A percentile compares a stretch with the other conserved stretches of the same genome.
These are phyloP conservation scores for Penicillium canescens DNA, from an alignment of 495 filamentous ascomycete genomes.

Conservation along the genomic window DNA sequence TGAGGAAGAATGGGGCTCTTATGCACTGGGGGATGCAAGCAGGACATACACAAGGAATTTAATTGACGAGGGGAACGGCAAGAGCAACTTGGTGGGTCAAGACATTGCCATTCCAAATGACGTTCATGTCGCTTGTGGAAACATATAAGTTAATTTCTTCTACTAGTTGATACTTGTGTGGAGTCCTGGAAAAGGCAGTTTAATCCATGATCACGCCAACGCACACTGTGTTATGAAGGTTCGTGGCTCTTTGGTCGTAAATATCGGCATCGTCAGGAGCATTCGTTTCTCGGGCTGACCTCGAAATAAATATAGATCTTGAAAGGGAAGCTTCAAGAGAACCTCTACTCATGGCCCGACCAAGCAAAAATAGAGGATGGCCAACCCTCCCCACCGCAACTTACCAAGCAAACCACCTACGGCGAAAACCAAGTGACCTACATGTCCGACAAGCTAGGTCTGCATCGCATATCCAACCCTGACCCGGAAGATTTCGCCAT, in stretches of 20 bases:
- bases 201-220: constrained; percentile 86
- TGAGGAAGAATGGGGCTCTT: constrained; percentile 68
- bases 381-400: constrained; percentile 46
- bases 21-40: constrained; percentile 63
- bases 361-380: constrained; percentile 43
- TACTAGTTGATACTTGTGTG: constrained; percentile 83
- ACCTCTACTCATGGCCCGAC: constrained; percentile 74
- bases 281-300: background rate
- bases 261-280: background rate
- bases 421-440: constrained; percentile 71
- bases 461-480: constrained; percentile 80
- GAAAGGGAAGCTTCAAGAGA: constrained; percentile 75
- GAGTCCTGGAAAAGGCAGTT: constrained; percentile 81
- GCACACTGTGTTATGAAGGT: constrained; percentile 75
- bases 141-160: background rate
- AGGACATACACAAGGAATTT: constrained; percentile 83
- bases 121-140: background rate
- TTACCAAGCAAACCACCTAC: constrained; percentile 48
- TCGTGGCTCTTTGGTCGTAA: background rate
- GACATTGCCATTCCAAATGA: background rate
- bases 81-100: constrained; percentile 75
- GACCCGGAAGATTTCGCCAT: constrained; percentile 71
- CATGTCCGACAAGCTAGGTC: constrained; percentile 81
- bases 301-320: constrained; percentile 52
- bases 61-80: constrained; percentile 88